Evolutionary conservation across 805 yeast species (phyloP), one percentile per base, ranked within the genome.

Genomic region (Suhomyces xylopsoci): DNA sequence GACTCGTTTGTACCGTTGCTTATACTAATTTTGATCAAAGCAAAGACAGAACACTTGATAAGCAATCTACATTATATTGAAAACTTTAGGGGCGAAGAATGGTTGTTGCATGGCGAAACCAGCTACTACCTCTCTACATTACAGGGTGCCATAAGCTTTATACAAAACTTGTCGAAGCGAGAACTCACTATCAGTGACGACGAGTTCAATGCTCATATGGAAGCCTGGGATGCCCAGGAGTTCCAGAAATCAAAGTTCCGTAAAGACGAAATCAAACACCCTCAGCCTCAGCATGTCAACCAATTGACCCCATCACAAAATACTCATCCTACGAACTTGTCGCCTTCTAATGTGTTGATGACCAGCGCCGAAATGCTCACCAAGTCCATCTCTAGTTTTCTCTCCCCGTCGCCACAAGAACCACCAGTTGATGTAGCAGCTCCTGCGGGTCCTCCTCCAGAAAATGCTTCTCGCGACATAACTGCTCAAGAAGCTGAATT

Each of bases 1-100:
- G 99, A 94, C 69, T 83, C 88, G 38, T 94, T 94, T 68, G 80
- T 94, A n/a, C 99, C 99, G 0, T 66, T 93, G 42, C 73, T 94
- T 49, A 90, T 94, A 24, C 86, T 84, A 59, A 87, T 93, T 9
- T 80, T 92, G 1, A 67, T 93, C 45, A 85, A 84, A 59, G 83
- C 93, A 1, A 81, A 82, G 51, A 83, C 90, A 1, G 72, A 71
- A 40, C 71, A 83, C 58, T 69, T 94, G n/a, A 78, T 82, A 14
- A 88, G 97, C 8, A 93, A 93, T 64, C 69, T 92, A 54, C 82
- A 81, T 54, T 94, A 90, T 67, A 90, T 94, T 58, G 96, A 91
- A 66, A 76, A 94, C 49, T 94, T 88, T 66, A 73, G 98, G 58
- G 84, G 82, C 51, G 84, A 82, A 6, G 88, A 83, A 43, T 87